Evolutionary conservation across 75 land plant genomes (phyloP), one percentile per base, ranked within the genome.

Genomic region (Chamaecyparis obtusa): DNA sequence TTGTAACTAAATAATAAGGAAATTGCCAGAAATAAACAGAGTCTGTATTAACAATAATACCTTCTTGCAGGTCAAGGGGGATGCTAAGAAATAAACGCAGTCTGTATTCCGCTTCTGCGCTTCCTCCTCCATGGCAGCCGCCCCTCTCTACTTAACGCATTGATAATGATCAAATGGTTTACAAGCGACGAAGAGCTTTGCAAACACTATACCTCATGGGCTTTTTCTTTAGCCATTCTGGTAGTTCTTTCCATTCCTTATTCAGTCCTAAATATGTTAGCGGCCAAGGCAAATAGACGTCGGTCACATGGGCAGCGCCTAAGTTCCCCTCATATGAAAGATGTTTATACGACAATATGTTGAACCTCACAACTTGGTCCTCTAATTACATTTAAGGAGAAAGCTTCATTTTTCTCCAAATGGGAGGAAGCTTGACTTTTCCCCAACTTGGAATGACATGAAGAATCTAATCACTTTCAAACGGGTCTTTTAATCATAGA

Each of bases 61-160:
- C 95, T 96, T 96, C 87, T 96, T 96, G 91, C 97, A 96, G 43
- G 97, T 96, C 67, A 96, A 88, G 19, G 97, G 97, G 21, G 97
- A 96, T 15, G 97, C 97, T 54, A 96, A 76, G 87, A 93, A 96
- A 49, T 96, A 96, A 49, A 96, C 96, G 91, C 97, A 96, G 85
- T 96, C 97, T 0, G 97, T 96, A 87, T 91, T 91, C 69, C 93
- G 83, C 89, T 94, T 91, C 74, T 85, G 84, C 9, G 85, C 85
- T 39, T 91, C 92, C 67, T 91, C 92, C 15, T 86, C 88, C 79
- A 71, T 87, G 56, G 85, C 64, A 82, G 87, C 35, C 69, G 75
- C 32, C 56, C 76, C 37, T 74, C 13, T 33, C 36, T 74, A 64
- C 36, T 74, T 33, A 74, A 36, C 2, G 37, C 76, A 74, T 74